Evolutionary conservation across 768 basidiomycete species (phyloP).

Genomic region (Russula griseocarnosa): DNA sequence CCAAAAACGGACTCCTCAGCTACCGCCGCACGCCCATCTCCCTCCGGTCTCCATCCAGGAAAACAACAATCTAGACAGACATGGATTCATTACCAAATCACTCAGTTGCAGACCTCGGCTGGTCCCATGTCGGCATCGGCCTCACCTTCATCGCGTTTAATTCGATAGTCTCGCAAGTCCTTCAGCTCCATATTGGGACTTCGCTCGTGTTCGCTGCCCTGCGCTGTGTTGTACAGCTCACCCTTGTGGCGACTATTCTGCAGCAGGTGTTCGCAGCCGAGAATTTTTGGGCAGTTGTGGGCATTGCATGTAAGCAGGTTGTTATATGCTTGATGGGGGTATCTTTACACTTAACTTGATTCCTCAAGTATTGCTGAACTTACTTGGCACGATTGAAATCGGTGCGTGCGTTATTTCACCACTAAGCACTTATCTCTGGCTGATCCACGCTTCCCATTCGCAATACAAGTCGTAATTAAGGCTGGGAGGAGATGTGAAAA

Average conservation of each 20-base stretch:
- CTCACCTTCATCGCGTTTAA: constrained; percentile 74
- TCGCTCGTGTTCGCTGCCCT: constrained; percentile 66
- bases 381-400: constrained; percentile 73
- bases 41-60: neutral
- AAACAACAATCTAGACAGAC: neutral
- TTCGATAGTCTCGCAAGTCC: constrained; percentile 55
- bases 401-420: constrained; percentile 42
- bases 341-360: neutral
- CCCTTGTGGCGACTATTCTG: constrained; percentile 64
- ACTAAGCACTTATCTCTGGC: neutral
- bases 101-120: constrained; percentile 43
- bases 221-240: constrained; percentile 75
- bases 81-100: constrained; percentile 35
- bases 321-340: neutral
- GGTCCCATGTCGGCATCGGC: constrained; percentile 73
- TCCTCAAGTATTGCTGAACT: constrained; percentile 57
- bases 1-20: neutral
- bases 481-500: constrained; percentile 63
- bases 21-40: neutral
- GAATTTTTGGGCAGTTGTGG: constrained; percentile 68
- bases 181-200: constrained; percentile 64
- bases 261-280: constrained; percentile 73
- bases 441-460: neutral
- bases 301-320: constrained; percentile 59
- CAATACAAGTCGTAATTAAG: constrained; percentile 64